Evolutionary conservation across 148 eudicot species (phyloP).

Genomic region (Cornus controversa): DNA sequence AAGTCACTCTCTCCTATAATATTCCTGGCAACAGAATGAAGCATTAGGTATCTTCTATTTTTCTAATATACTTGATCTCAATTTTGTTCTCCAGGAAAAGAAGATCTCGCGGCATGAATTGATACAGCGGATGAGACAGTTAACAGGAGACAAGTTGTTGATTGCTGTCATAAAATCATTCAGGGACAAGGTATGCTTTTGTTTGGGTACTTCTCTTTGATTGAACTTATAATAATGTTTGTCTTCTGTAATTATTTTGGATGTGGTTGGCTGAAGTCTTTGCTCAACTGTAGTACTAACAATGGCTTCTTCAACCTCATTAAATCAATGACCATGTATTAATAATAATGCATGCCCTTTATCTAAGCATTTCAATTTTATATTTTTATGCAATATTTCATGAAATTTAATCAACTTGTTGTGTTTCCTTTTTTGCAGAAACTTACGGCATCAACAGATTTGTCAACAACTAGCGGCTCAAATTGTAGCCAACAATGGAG

Average conservation of each 20-base stretch:
- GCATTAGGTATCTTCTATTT: neutral
- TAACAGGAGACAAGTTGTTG: conserved; percentile 57
- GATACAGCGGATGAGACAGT: conserved; percentile 35
- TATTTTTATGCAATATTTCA: no score
- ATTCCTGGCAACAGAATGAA: no score
- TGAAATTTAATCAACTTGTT: neutral
- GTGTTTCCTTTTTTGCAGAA: neutral
- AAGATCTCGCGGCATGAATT: conserved; percentile 50
- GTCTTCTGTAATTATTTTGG: neutral
- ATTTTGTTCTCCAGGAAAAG: conserved; percentile 35
- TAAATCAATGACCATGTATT: neutral
- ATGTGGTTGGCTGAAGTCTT: neutral
- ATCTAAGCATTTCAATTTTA: neutral
- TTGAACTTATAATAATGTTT: neutral
- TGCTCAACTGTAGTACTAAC: no score
- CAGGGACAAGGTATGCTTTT: conserved; percentile 38
- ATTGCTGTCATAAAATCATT: conserved; percentile 35
- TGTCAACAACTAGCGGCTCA: neutral
- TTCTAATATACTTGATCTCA: neutral
- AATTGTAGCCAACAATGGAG: neutral
- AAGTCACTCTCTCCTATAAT: no score
- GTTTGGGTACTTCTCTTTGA: neutral
- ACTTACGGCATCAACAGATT: neutral
- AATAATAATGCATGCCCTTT: no score
- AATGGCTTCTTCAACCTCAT: neutral